Conservation (phyloP, 345 rosid genomes). For the Cardamine chenopodiifolia region DNA sequence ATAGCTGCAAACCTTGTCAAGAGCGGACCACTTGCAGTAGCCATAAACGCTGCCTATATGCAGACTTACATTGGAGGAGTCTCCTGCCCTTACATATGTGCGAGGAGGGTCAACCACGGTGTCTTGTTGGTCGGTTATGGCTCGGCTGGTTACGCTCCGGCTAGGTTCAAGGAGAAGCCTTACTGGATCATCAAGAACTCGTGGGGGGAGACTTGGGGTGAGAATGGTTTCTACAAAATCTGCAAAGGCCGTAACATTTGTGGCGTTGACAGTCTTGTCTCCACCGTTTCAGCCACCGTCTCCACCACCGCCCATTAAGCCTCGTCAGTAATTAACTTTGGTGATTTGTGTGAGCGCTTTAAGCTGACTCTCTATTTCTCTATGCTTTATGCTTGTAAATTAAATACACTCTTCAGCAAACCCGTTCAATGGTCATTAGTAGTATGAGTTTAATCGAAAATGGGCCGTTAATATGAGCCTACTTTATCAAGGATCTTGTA, state of each 20-base stretch:
- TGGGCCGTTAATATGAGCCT: neutral
- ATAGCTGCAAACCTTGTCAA: slow-evolving; percentile 93
- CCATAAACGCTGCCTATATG: slow-evolving; percentile 86
- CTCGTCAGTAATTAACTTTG: neutral
- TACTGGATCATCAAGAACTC: slow-evolving; percentile 95
- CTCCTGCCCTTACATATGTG: slow-evolving; percentile 86
- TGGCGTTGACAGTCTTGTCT: slow-evolving; percentile 91
- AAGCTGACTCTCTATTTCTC: slow-evolving; percentile 26
- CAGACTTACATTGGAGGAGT: slow-evolving; percentile 92
- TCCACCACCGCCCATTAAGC: slow-evolving; percentile 26
- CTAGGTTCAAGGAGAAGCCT: slow-evolving; percentile 87
- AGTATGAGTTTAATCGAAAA: neutral
- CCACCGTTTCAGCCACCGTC: slow-evolving; percentile 72
- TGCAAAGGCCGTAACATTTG: slow-evolving; percentile 85
- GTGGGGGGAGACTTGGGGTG: slow-evolving; percentile 93
- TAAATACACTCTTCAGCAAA: slow-evolving; percentile 15
- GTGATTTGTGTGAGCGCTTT: slow-evolving; percentile 32
- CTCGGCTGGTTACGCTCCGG: slow-evolving; percentile 72
- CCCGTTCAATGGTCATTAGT: neutral
- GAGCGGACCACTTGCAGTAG: slow-evolving; percentile 87
- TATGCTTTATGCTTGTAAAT: slow-evolving; percentile 32
- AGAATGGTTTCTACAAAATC: slow-evolving; percentile 83
- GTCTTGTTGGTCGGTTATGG: slow-evolving; percentile 92
- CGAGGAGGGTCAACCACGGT: slow-evolving; percentile 79
- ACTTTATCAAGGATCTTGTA: neutral